These are phyloP conservation scores for Ehretia macrophylla DNA, from an alignment of 257 asterid species.

Conservation along the genomic window DNA sequence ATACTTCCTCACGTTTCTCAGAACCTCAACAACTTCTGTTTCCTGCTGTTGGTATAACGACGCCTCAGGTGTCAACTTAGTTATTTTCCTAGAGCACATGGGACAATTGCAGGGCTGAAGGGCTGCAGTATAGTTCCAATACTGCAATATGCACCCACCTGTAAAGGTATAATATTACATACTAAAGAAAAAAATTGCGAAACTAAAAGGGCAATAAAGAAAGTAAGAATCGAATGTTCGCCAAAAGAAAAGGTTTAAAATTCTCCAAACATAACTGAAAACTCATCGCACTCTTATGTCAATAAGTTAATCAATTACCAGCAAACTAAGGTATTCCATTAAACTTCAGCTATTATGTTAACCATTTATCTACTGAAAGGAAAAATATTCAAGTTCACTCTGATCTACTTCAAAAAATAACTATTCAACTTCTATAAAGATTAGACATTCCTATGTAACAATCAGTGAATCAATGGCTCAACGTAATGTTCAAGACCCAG, in stretches of 20 bases:
- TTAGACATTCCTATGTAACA: too few species aligned
- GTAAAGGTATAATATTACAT: constrained; percentile 6
- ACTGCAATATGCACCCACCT: constrained; percentile 82
- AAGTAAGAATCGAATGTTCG: background rate
- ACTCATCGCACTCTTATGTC: too few species aligned
- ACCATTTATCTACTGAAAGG: too few species aligned
- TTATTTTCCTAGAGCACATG: constrained; percentile 64
- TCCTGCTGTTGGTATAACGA: constrained; percentile 40
- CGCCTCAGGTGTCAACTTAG: constrained; percentile 57
- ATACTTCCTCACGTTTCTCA: constrained; percentile 47
- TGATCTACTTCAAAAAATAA: too few species aligned
- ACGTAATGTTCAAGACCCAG: too few species aligned
- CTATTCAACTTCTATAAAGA: too few species aligned
- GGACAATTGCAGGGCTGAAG: constrained; percentile 82
- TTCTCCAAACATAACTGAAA: too few species aligned
- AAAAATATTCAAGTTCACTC: too few species aligned
- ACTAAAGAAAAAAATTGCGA: background rate
- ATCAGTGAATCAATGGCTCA: too few species aligned
- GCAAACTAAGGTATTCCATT: too few species aligned
- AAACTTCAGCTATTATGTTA: too few species aligned
- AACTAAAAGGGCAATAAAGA: background rate
- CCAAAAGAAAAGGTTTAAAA: background rate
- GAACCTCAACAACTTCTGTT: constrained; percentile 40
- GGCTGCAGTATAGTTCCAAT: constrained; percentile 65
- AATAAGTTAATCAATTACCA: too few species aligned